Conservation (phyloP, 345 rosid species). For the Gossypium herbaceum region DNA sequence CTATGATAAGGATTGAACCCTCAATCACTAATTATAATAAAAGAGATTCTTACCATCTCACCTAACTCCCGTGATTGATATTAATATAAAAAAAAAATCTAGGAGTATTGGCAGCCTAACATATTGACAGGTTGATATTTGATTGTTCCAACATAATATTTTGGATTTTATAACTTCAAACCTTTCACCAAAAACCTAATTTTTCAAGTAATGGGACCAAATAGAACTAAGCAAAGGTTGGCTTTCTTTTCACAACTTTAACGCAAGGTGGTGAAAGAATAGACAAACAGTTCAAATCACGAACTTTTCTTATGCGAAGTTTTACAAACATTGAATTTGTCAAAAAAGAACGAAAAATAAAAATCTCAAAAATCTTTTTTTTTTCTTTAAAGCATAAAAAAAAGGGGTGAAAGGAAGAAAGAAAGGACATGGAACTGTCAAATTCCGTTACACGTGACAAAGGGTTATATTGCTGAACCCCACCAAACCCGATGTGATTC, state of each 20-base stretch:
- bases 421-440: conserved; percentile 7
- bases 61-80: too few species aligned
- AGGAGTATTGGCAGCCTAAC: background rate
- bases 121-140: background rate
- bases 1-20: too few species aligned
- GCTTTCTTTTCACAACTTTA: conserved; percentile 12
- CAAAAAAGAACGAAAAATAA: background rate
- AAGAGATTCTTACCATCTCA: too few species aligned
- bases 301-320: background rate
- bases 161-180: background rate
- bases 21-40: too few species aligned
- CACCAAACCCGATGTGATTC: conserved; percentile 22
- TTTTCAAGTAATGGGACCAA: conserved; percentile 22
- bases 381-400: background rate
- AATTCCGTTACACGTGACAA: conserved; percentile 28
- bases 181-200: background rate
- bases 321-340: background rate
- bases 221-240: conserved; percentile 10
- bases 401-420: background rate
- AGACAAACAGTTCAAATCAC: conserved; percentile 21
- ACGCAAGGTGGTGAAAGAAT: conserved; percentile 10
- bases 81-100: too few species aligned
- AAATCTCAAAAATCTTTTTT: background rate
- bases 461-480: conserved; percentile 1
- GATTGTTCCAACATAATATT: background rate